Base-by-base conservation (phyloP, 768 basidiomycete species). In the Tricholoma sp. region DNA sequence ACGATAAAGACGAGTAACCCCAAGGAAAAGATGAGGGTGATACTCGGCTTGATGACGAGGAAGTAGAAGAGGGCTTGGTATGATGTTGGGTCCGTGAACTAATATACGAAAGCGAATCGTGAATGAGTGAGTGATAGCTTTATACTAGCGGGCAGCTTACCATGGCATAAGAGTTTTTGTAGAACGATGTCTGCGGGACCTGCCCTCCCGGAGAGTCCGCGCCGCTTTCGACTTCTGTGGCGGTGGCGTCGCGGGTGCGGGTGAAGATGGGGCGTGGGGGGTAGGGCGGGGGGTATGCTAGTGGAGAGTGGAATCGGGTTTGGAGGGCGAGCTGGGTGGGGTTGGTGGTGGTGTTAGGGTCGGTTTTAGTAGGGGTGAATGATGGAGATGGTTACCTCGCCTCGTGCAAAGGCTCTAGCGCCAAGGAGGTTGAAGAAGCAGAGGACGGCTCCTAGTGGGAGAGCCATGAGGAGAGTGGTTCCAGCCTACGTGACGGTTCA, bases 11-110 rank as follows among this genome's bases (percentile, higher is more conserved):
- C 70, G 14, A 89, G 37, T 51, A 89, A 67, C 19, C 73, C 61
- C 12, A 89, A 67, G 5, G 82, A 79, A 34, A 91, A 73, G 16
- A 87, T 72, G 24, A 93, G 70, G 0, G 89, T 90, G 68, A 92
- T 88, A 29, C 83, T 78, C 2, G 91, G 89, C 68, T 93, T 93
- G 75, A 93, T 84, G 51, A 92, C 88, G 59, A 93, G 79, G 72
- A 93, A 93, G 68, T 93, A 92, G 76, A 93, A 92, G 3, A 93
- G 78, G 0, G 91, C 86, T 73, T 89, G 88, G 69, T 90, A 92
- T 16, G 90, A 88, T 4, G 86, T 89, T 37, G 86, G 74, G 64
- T 92, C 90, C 41, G 86, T 85, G 71, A 92, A 92, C 89, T 91
- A n/a, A n/a, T n/a, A n/a, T n/a, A 61, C 39, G 11, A 5, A 27